Base-by-base conservation (phyloP, 2,329 filamentous ascomycete genomes). In the Paraphoma chrysanthemicola region DNA sequence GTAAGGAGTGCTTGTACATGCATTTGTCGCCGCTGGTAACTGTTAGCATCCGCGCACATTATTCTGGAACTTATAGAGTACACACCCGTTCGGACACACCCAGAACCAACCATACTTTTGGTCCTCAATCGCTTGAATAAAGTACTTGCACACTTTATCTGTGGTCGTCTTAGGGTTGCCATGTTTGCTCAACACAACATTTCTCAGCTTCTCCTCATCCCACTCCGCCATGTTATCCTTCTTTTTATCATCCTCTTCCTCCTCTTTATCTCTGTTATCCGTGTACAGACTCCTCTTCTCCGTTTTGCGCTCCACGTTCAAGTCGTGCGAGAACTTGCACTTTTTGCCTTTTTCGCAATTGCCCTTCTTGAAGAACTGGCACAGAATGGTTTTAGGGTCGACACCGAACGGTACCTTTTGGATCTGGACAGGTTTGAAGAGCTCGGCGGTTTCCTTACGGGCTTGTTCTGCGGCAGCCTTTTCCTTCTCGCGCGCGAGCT, bases 21-120 rank as follows among this genome's bases (percentile, higher is more conserved):
- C 95, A 99, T 79, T 97, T 92, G 75, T 99, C 90, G 62, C 91
- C 94, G 64, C 33, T 36, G 33, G 9, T 3, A 36, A 36, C 7
- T 14, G 33, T 36, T 36, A 36, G 33, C 9, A 14, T 14, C 10
- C 39, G 16, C 16, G 39, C 33, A 42, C 39, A 42, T 6, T 10
- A n/a, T 3, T 17, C 33, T 33, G 31, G 12, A 12, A 7, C 33
- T 14, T 36, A 10, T 10, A 36, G 33, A 36, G 14, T 36, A 36
- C 33, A 36, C 14, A 36, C 39, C 93, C 93, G 73, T 98, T 98
- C 45, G 95, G 95, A 85, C 95, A 99, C 57, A 88, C 85, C 95
- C 95, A 99, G 81, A 99, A 98, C 95, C 95, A 99, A 61, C 95
- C 95, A 72, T 99, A 99, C 80, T 98, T 99, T 71, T 93, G 91